Evolutionary conservation across 179 eudicot genomes (phyloP).

Genomic region (Gypsophila paniculata): DNA sequence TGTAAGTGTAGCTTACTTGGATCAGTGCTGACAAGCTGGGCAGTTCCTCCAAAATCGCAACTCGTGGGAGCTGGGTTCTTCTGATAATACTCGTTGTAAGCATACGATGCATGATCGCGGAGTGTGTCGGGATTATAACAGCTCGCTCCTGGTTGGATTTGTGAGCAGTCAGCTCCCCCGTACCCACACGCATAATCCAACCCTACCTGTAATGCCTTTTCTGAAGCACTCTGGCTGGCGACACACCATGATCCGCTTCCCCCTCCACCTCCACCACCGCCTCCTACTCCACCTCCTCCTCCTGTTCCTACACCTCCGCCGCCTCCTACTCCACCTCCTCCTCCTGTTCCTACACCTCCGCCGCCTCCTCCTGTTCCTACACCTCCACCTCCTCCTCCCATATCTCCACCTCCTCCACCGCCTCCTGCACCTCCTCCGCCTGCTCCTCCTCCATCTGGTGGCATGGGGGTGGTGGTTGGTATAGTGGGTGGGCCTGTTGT

Average conservation of each 20-base stretch:
- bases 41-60: constrained; percentile 86
- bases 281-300: constrained; percentile 14
- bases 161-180: constrained; percentile 93
- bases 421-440: constrained; percentile 16
- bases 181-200: constrained; percentile 95
- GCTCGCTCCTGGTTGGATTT: constrained; percentile 63
- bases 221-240: constrained; percentile 68
- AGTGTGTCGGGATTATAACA: constrained; percentile 69
- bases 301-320: not conserved
- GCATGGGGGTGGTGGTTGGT: constrained; percentile 34
- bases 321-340: constrained; percentile 40
- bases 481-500: constrained; percentile 29
- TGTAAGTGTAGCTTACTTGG: constrained; percentile 60
- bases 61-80: constrained; percentile 88
- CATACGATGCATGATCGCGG: constrained; percentile 82
- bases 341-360: constrained; percentile 40
- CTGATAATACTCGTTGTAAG: constrained; percentile 86
- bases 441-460: constrained; percentile 21
- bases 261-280: constrained; percentile 14
- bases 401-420: constrained; percentile 20
- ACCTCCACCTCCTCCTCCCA: constrained; percentile 12
- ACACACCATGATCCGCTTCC: constrained; percentile 86
- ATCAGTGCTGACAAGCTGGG: constrained; percentile 61
- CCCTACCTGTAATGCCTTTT: constrained; percentile 81
- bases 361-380: constrained; percentile 14